Evolutionary conservation across 169 alveolate genomes (phyloP), one percentile per base, ranked within the genome.

Genomic region (Theileria sp.): DNA sequence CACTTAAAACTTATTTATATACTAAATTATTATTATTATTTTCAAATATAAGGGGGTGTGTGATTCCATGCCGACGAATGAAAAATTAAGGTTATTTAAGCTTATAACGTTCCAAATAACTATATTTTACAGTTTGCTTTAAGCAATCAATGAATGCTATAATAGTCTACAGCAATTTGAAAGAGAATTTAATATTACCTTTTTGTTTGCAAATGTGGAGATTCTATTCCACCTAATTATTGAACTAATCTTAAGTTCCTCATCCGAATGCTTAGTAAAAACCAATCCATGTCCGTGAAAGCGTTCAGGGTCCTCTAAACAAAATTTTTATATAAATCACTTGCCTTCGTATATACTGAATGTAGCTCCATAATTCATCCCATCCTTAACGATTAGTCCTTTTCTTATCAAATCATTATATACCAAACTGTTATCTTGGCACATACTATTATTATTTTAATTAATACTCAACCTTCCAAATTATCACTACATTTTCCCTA

Each of bases 301-400:
- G 23, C 69, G 72, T n/a, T 36, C 34, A 34, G 74, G 69, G 34
- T 70, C 75, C 6, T 54, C 86, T 79, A 65, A 12, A 32, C 58
- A 21, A 12, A 5, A 3, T 25, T 36, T 25, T 2, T 8, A 1
- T 38, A n/a, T 13, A 21, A 7, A 21, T n/a, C 0, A 65, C 34
- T 19, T 58, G 69, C 86, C 86, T 60, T 79, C 86, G 36, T 79
- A 79, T 51, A 79, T 64, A 32, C 69, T 50, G 54, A 79, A 70
- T 34, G 58, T 68, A 8, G 86, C 86, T 30, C 86, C 86, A 34
- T 79, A 79, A 36, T 79, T 78, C 86, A 79, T 79, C 19, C 86
- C 86, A 70, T 79, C 86, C 82, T 50, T 79, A 30, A 79, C 86
- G 17, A 21, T 34, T 21, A 79, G 86, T 32, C 74, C 49, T 72